Conservation (phyloP, 164 flowering plant species). For the Nymphaea colorata region DNA sequence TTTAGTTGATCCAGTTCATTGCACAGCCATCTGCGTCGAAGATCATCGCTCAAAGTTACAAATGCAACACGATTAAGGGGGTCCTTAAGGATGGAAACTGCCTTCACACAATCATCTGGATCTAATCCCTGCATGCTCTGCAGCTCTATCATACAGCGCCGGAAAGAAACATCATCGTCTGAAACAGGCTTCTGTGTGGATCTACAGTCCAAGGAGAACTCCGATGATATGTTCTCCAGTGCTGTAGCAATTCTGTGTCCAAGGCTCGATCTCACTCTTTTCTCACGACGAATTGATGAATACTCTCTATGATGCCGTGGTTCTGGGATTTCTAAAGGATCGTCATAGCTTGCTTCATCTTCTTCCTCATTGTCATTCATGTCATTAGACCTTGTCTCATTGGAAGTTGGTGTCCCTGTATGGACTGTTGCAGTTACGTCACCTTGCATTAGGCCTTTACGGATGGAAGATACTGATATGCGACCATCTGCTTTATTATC, state of each 20-base stretch:
- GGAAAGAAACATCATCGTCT: neutral
- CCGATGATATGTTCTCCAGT: neutral
- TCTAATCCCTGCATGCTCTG: neutral
- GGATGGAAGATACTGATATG: neutral
- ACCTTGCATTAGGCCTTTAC: neutral
- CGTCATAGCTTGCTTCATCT: neutral
- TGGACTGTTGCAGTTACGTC: neutral
- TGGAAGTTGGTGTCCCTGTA: neutral
- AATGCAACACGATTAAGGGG: neutral
- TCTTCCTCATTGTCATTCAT: neutral
- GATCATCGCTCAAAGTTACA: neutral
- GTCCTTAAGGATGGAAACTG: neutral
- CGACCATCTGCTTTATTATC: neutral
- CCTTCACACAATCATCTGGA: neutral
- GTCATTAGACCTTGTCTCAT: neutral
- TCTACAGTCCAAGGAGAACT: neutral
- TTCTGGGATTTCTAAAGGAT: neutral
- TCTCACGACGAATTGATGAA: neutral
- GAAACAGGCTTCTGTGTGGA: neutral
- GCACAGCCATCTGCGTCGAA: neutral
- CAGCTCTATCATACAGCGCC: neutral
- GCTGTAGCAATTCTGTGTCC: neutral
- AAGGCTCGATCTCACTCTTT: neutral
- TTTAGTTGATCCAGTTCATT: neutral
- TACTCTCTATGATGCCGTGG: neutral